A percentile compares a stretch with the other conserved stretches of the same genome.
Conservation (phyloP, 2,329 filamentous ascomycete genomes). For the Talaromyces pinophilus region DNA sequence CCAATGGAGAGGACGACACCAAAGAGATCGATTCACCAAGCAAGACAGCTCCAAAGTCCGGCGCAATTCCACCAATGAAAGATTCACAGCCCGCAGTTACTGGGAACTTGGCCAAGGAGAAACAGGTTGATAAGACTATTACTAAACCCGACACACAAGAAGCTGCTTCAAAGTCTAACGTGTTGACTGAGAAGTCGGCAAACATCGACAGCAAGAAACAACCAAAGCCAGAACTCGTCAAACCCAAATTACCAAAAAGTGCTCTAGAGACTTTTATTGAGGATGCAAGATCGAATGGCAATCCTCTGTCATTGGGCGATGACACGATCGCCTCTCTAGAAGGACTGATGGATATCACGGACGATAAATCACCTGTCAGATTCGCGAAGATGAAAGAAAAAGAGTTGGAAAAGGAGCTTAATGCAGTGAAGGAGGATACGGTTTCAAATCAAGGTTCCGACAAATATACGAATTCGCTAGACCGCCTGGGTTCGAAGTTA, state of each 20-base stretch:
- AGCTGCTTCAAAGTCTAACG: not conserved
- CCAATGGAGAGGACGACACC: conserved; percentile 25
- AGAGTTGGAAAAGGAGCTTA: conserved; percentile 7
- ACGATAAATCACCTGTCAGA: not conserved
- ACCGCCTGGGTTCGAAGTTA: conserved; percentile 44
- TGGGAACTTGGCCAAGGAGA: not conserved
- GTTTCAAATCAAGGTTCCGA: not conserved
- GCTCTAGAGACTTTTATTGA: conserved; percentile 46
- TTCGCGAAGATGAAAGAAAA: conserved; percentile 16
- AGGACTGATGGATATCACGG: conserved; percentile 40
- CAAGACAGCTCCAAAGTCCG: conserved; percentile 18
- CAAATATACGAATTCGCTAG: conserved; percentile 35
- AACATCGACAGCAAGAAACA: conserved; percentile 22
- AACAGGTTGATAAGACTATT: not conserved
- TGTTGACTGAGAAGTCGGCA: conserved; percentile 16
- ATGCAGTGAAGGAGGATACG: not conserved
- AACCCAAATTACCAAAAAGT: conserved; percentile 45
- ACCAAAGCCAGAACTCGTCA: conserved; percentile 32
- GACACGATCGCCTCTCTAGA: conserved; percentile 50
- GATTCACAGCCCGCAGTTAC: not conserved
- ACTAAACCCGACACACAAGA: conserved; percentile 6
- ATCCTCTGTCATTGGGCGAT: conserved; percentile 44
- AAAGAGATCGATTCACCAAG: conserved; percentile 31
- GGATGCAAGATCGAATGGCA: conserved; percentile 41
- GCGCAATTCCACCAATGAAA: not conserved